Conservation (phyloP, 1,284 basidiomycete genomes). For the Marasmius sp. region DNA sequence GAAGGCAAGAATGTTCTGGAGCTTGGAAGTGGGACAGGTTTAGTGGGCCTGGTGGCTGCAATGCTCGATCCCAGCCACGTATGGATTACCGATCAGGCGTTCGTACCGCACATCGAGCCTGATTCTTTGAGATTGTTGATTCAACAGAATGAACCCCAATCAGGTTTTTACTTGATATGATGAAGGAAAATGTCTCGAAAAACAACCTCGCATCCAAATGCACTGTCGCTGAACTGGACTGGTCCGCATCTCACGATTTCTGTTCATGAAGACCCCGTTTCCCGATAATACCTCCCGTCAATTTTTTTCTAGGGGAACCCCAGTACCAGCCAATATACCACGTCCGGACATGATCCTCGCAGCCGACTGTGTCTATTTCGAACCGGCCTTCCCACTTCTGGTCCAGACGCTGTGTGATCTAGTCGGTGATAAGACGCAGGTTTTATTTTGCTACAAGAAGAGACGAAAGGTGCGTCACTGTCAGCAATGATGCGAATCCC, state of each 20-base stretch:
- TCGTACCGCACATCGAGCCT: constrained; percentile 33
- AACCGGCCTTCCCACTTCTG: constrained; percentile 90
- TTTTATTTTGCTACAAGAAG: constrained; percentile 93
- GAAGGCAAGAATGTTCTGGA: constrained; percentile 68
- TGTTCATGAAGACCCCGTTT: constrained; percentile 30
- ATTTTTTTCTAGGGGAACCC: constrained; percentile 50
- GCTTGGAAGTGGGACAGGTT: constrained; percentile 87
- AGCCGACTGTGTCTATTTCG: constrained; percentile 95
- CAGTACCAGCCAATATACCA: constrained; percentile 43
- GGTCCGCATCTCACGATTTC: constrained; percentile 43
- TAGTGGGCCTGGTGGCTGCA: constrained; percentile 84
- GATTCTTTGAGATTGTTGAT: constrained; percentile 19
- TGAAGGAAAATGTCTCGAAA: constrained; percentile 66
- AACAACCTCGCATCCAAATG: constrained; percentile 60
- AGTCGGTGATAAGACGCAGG: constrained; percentile 53
- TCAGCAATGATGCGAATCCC: not conserved
- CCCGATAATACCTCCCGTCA: constrained; percentile 19
- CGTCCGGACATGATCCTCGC: constrained; percentile 73
- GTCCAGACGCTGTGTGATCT: constrained; percentile 79
- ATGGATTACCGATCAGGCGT: constrained; percentile 91
- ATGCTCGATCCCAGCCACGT: constrained; percentile 60
- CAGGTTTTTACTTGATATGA: constrained; percentile 75
- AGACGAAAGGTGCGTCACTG: constrained; percentile 70
- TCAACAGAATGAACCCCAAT: constrained; percentile 9
- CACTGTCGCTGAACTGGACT: constrained; percentile 73